These are phyloP conservation scores for Malassezia dermatis DNA, from an alignment of 1,284 basidiomycete species.

Conservation along the genomic window DNA sequence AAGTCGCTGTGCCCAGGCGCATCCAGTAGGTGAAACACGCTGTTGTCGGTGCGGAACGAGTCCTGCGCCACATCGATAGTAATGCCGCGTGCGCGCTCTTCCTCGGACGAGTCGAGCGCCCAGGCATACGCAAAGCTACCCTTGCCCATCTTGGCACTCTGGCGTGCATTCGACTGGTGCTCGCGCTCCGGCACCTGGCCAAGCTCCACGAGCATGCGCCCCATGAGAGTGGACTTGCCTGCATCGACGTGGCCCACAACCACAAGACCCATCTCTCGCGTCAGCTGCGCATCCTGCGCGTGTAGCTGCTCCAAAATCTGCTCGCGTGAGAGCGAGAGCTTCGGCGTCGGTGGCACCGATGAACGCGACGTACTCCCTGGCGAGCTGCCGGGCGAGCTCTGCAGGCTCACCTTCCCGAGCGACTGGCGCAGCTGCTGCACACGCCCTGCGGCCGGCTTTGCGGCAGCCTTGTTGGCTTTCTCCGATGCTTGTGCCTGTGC, in stretches of 20 bases:
- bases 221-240: slow-evolving; percentile 96
- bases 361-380: slow-evolving; percentile 24
- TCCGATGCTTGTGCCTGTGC: slow-evolving; percentile 13
- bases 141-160: slow-evolving; percentile 82
- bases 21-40: slow-evolving; percentile 80
- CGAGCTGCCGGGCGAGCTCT: not conserved
- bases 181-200: slow-evolving; percentile 78
- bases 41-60: slow-evolving; percentile 64
- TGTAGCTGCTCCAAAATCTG: slow-evolving; percentile 74
- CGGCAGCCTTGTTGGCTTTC: not conserved
- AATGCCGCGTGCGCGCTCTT: slow-evolving; percentile 87
- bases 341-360: slow-evolving; percentile 52
- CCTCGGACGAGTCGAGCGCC: slow-evolving; percentile 83
- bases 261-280: slow-evolving; percentile 70
- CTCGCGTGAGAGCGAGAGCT: slow-evolving; percentile 64
- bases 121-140: slow-evolving; percentile 94
- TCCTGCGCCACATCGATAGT: slow-evolving; percentile 94
- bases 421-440: slow-evolving; percentile 35
- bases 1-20: slow-evolving; percentile 96
- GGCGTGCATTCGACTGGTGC: slow-evolving; percentile 72
- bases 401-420: slow-evolving; percentile 28
- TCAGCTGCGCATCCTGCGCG: slow-evolving; percentile 56
- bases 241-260: slow-evolving; percentile 97
- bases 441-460: not conserved
- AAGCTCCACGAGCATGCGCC: slow-evolving; percentile 79